A percentile compares a stretch with the other conserved stretches of the same genome.
phyloP scores from a whole-genome alignment of 192 early-diverging fungal genomes.

The Backusella parvicylindrica region DNA sequence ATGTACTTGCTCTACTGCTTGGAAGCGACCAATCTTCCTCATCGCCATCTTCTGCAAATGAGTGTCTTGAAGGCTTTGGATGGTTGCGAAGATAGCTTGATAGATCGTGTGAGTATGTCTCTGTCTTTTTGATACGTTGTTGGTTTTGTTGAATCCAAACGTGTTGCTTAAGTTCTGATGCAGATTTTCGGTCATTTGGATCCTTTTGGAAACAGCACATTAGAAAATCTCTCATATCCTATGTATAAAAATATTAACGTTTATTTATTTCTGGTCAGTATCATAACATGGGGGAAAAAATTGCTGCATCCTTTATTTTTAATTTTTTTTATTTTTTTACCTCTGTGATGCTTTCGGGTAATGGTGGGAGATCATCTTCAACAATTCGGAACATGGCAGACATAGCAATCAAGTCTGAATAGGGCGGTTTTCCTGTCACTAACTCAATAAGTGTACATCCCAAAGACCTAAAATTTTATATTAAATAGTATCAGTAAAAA shows the following conservation, averaged over 20 bases:
- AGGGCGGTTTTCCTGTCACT: slow-evolving; percentile 91
- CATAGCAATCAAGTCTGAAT: slow-evolving; percentile 81
- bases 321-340: slow-evolving; percentile 9
- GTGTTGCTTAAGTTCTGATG: slow-evolving; percentile 68
- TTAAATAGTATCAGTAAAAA: background rate
- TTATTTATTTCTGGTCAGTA: background rate
- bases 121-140: slow-evolving; percentile 9
- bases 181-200: slow-evolving; percentile 66
- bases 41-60: background rate
- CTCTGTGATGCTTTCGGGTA: slow-evolving; percentile 76
- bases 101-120: slow-evolving; percentile 9
- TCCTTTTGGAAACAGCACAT: slow-evolving; percentile 84
- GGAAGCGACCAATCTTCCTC: background rate
- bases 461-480: slow-evolving; percentile 57
- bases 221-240: slow-evolving; percentile 79
- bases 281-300: background rate
- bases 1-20: background rate
- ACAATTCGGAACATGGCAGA: slow-evolving; percentile 93
- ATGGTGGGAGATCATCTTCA: slow-evolving; percentile 83
- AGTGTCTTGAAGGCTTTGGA: background rate
- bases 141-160: slow-evolving; percentile 66
- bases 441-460: slow-evolving; percentile 95
- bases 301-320: background rate
- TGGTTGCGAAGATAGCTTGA: slow-evolving; percentile 10
- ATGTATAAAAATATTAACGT: no score